A percentile compares a stretch with the other conserved stretches of the same genome.
phyloP scores from a whole-genome alignment of 306 rosid genomes.

The Cotoneaster glaucophyllus region DNA sequence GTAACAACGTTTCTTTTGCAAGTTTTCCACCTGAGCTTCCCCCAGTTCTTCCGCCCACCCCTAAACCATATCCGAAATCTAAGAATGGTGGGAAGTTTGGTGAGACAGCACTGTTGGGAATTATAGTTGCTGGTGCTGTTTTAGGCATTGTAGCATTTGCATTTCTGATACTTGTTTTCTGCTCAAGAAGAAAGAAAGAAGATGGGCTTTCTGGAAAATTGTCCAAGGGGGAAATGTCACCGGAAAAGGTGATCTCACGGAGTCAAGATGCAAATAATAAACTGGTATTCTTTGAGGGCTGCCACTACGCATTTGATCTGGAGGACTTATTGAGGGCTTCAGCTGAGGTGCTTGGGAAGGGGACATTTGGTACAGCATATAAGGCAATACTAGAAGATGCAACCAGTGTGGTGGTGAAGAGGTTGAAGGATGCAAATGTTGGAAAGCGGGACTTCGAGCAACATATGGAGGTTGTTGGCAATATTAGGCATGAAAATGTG shows the following conservation, averaged over 20 bases:
- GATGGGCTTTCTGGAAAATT: conserved; percentile 42
- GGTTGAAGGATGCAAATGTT: conserved; percentile 70
- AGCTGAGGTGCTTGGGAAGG: conserved; percentile 89
- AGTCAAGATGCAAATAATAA: conserved; percentile 64
- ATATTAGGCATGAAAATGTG: conserved; percentile 75
- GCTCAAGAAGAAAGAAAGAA: conserved; percentile 39
- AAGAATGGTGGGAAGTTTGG: conserved; percentile 39
- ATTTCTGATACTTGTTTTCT: conserved; percentile 45
- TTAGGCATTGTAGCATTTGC: conserved; percentile 48
- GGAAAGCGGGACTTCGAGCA: conserved; percentile 76
- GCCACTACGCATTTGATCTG: conserved; percentile 74
- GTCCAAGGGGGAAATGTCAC: conserved; percentile 77
- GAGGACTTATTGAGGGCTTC: conserved; percentile 93
- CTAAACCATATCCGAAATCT: conserved; percentile 20
- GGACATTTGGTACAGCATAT: conserved; percentile 83
- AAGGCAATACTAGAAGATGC: conserved; percentile 78
- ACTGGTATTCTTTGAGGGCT: conserved; percentile 76
- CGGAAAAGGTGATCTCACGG: conserved; percentile 66
- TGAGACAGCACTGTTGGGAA: conserved; percentile 47
- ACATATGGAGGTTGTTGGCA: conserved; percentile 71
- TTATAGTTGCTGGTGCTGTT: conserved; percentile 43
- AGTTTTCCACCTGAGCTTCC: conserved; percentile 18
- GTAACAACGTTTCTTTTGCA: conserved; percentile 51
- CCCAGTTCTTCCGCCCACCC: conserved; percentile 36
- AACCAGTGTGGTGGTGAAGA: conserved; percentile 70